Conservation (phyloP, 2,329 filamentous ascomycete genomes). For the Simplicillium aogashimaense region DNA sequence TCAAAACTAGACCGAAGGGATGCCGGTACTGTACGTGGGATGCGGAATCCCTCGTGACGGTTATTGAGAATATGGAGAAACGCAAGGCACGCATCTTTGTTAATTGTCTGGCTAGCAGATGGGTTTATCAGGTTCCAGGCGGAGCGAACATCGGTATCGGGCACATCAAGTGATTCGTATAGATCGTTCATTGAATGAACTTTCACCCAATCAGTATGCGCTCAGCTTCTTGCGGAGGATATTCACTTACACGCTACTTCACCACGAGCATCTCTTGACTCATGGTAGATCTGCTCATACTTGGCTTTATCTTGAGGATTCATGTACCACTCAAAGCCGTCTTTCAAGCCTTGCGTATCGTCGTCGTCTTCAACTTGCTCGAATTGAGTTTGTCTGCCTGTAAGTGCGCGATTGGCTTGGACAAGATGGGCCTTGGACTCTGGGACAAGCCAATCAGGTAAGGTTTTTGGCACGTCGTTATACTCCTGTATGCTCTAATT, state of each 20-base stretch:
- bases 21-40: constrained; percentile 83
- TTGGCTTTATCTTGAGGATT: constrained; percentile 80
- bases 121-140: constrained; percentile 98
- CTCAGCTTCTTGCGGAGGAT: too few relatives aligned
- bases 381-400: constrained; percentile 70
- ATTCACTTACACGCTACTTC: constrained; percentile 61
- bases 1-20: constrained; percentile 89
- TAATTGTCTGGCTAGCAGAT: constrained; percentile 69
- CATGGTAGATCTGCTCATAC: constrained; percentile 95
- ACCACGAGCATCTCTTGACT: constrained; percentile 79
- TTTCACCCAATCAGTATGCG: constrained; percentile 15
- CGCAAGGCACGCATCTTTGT: constrained; percentile 87
- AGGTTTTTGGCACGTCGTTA: constrained; percentile 68
- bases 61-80: constrained; percentile 97
- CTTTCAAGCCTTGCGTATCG: constrained; percentile 76
- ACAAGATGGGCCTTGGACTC: constrained; percentile 90
- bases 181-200: constrained; percentile 73
- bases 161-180: constrained; percentile 70
- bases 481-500: constrained; percentile 55
- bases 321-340: constrained; percentile 99
- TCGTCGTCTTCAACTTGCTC: constrained; percentile 76
- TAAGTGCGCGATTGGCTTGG: constrained; percentile 70
- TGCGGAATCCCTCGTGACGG: constrained; percentile 88
- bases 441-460: constrained; percentile 95
- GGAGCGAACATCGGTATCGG: constrained; percentile 72